Percentiles rank a stretch among this genome's conserved stretches.
phyloP scores from a whole-genome alignment of 805 yeast genomes.

The Kodamaea hsintzibuensis region DNA sequence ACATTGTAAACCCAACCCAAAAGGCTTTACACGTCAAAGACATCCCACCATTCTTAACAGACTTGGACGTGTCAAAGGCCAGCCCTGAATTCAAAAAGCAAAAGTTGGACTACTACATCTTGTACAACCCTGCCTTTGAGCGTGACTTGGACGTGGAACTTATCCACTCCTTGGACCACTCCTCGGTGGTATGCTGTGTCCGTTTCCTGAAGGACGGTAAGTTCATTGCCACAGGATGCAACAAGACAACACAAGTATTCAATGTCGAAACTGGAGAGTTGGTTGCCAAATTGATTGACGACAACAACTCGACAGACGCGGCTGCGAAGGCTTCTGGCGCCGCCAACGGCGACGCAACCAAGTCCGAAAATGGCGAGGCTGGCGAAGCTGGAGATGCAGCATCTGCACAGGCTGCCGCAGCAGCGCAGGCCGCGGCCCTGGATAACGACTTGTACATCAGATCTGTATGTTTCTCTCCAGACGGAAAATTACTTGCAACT shows the following conservation, averaged over 20 bases:
- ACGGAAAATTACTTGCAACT: constrained; percentile 86
- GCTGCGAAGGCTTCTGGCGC: constrained; percentile 30
- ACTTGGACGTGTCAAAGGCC: constrained; percentile 76
- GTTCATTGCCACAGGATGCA: constrained; percentile 94
- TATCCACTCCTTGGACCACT: constrained; percentile 87
- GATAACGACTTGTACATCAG: constrained; percentile 86
- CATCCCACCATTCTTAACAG: constrained; percentile 77
- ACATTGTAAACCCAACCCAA: constrained; percentile 43
- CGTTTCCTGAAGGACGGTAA: constrained; percentile 90
- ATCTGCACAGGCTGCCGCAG: constrained; percentile 21
- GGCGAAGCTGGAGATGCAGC: constrained; percentile 19
- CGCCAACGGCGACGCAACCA: constrained; percentile 16
- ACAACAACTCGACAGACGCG: constrained; percentile 46
- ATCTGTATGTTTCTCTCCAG: constrained; percentile 95
- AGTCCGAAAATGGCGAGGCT: constrained; percentile 24
- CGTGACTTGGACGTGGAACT: constrained; percentile 77
- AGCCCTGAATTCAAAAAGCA: constrained; percentile 78
- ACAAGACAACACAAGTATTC: constrained; percentile 91
- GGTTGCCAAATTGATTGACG: constrained; percentile 84
- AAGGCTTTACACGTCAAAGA: constrained; percentile 64
- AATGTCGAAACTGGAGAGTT: constrained; percentile 89
- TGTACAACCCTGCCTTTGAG: constrained; percentile 82
- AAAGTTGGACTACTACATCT: constrained; percentile 79
- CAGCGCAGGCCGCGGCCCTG: constrained; percentile 47
- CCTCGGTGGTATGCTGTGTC: constrained; percentile 96